Evolutionary conservation across 768 basidiomycete genomes (phyloP).

Genomic region (Lactarius trivialis): DNA sequence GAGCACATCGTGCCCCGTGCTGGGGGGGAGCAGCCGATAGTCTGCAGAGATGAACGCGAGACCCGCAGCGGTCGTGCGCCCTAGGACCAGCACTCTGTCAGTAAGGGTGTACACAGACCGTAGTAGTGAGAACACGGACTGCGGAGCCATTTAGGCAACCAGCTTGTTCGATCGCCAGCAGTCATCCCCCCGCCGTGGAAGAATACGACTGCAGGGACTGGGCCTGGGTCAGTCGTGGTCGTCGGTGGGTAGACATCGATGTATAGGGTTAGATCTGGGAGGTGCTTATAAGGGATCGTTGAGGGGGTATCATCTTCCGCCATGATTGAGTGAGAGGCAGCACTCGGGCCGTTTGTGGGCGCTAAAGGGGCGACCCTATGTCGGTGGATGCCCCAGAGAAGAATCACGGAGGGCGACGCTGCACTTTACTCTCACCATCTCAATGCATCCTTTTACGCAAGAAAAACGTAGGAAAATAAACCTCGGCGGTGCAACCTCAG

Average conservation of each 20-base stretch:
- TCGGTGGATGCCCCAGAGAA: background rate
- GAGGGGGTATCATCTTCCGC: background rate
- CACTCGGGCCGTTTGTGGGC: background rate
- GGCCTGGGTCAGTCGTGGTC: slow-evolving; percentile 21
- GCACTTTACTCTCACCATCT: slow-evolving; percentile 1
- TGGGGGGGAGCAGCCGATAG: slow-evolving; percentile 48
- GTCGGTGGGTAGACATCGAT: slow-evolving; percentile 37
- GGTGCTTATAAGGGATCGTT: slow-evolving; percentile 34
- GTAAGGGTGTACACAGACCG: background rate
- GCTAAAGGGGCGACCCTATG: background rate
- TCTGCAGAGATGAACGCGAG: slow-evolving; percentile 57
- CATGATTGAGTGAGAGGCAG: background rate
- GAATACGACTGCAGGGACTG: slow-evolving; percentile 32
- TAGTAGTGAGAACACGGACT: slow-evolving; percentile 32
- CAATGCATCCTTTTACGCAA: slow-evolving; percentile 42
- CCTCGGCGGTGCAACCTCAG: slow-evolving; percentile 57
- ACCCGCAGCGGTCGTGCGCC: slow-evolving; percentile 41
- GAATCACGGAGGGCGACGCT: background rate
- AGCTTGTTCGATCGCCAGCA: slow-evolving; percentile 50
- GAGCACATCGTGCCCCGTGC: slow-evolving; percentile 51
- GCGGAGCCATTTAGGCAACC: slow-evolving; percentile 62
- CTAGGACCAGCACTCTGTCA: slow-evolving; percentile 29
- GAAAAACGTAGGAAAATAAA: slow-evolving; percentile 61
- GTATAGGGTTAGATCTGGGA: slow-evolving; percentile 25
- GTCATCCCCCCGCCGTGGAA: slow-evolving; percentile 54